These are phyloP conservation scores for Fusarium luffae DNA, from an alignment of 2,329 filamentous ascomycete genomes.

Conservation along the genomic window DNA sequence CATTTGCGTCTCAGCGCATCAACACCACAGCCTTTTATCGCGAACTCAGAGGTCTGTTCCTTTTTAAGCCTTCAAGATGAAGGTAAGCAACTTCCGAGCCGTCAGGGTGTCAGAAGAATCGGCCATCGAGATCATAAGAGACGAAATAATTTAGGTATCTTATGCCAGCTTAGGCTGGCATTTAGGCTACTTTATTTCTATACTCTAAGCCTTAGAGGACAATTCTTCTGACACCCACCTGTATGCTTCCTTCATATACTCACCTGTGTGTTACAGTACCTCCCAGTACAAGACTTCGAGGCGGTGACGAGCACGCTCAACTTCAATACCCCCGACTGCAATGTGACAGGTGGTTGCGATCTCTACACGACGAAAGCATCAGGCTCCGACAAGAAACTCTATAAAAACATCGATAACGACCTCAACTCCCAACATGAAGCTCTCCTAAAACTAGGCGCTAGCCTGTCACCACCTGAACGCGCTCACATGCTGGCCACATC, in stretches of 20 bases:
- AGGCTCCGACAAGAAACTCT: constrained; percentile 94
- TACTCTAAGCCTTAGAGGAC: no score
- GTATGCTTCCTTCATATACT: constrained; percentile 21
- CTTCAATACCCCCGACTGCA: constrained; percentile 93
- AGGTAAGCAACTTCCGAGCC: constrained; percentile 46
- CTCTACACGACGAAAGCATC: constrained; percentile 98
- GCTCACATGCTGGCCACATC: constrained; percentile 73
- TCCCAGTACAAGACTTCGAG: constrained; percentile 91
- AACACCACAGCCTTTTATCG: constrained; percentile 7
- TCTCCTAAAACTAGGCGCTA: constrained; percentile 85
- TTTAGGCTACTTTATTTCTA: no score
- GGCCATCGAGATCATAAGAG: no score
- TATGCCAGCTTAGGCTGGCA: no score
- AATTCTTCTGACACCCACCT: neutral
- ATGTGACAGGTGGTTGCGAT: constrained; percentile 93
- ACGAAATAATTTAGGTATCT: no score
- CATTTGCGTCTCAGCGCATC: constrained; percentile 16
- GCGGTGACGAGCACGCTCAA: constrained; percentile 92
- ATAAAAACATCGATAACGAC: constrained; percentile 92
- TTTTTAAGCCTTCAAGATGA: constrained; percentile 49
- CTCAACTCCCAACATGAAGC: constrained; percentile 93
- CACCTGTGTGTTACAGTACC: constrained; percentile 70
- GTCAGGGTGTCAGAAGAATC: no score
- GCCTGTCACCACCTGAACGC: constrained; percentile 84
- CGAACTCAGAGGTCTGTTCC: neutral